Evolutionary conservation across 2,329 filamentous ascomycete genomes (phyloP).

Genomic region (Apiospora arundinis): DNA sequence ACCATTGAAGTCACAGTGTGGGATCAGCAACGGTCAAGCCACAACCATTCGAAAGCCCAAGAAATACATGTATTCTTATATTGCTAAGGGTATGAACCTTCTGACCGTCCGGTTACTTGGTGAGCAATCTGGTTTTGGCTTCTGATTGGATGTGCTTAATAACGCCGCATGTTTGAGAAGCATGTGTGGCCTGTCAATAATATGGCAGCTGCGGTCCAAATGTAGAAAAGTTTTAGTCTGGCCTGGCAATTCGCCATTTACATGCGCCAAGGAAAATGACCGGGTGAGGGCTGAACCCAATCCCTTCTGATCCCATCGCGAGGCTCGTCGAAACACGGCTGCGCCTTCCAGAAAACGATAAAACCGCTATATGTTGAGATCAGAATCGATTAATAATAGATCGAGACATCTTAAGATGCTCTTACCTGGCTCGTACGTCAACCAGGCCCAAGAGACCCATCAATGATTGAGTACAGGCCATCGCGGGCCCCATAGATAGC

Average conservation of each 20-base stretch:
- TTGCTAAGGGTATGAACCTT: background rate
- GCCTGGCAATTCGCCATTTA: background rate
- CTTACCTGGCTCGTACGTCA: conserved; percentile 15
- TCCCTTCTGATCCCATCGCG: too few species aligned
- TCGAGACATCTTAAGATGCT: conserved; percentile 8
- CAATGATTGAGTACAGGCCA: too few species aligned
- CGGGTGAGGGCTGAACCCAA: too few species aligned
- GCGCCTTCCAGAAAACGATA: background rate
- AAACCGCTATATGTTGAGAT: background rate
- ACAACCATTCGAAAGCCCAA: background rate
- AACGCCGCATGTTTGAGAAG: background rate
- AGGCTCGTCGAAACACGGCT: background rate
- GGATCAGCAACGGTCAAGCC: background rate
- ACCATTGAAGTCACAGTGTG: conserved; percentile 3
- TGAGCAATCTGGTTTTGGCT: too few species aligned
- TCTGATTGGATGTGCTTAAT: background rate
- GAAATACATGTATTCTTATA: background rate
- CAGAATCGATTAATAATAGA: background rate
- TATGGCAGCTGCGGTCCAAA: background rate
- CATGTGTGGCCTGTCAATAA: background rate
- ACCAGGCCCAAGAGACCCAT: background rate
- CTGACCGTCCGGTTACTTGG: background rate
- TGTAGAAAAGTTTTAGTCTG: background rate
- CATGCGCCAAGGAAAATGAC: too few species aligned
- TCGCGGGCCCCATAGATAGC: background rate